Base-by-base conservation (phyloP, 768 basidiomycete genomes). In the Strobilomyces dryophilus region DNA sequence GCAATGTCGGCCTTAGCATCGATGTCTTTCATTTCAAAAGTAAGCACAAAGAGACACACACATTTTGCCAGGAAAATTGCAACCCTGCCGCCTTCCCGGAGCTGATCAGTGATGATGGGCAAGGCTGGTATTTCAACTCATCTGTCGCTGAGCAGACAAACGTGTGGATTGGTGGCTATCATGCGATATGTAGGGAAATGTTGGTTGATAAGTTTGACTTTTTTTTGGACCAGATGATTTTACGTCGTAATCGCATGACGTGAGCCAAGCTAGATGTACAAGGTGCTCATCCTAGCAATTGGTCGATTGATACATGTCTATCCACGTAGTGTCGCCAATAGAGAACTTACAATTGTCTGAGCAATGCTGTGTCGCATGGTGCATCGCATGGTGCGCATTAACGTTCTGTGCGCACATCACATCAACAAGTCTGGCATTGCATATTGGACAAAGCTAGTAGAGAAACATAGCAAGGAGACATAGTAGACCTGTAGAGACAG, bases 1-100 rank as follows among this genome's bases (percentile, higher is more conserved):
- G 47, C 11, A 18, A 49, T 10, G 56, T 69, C 12, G 61, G 66
- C 1, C 57, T 73, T 2, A 54, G 55, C 1, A 69, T 76, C 0
- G 70, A 76, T 34, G 68, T 73, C 0, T 76, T 74, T 31, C 44
- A 45, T n/a, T 45, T 45, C 18, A 45, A 45, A 2, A 32, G 1
- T 18, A 45, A 45, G 3, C 44, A 45, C 18, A 29, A 29, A 5
- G 43, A 17, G 6, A 29, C 27, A 2, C 26, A 44, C 17, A 14
- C 17, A 10, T 35, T 35, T 35, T 35, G 35, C 11, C 35, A 35
- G 6, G 35, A 35, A 35, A 12, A 35, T 17, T 35, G 35, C 35
- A 35, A 35, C 26, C 14, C 41, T 17, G 24, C 44, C 10, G 18
- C n/a, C 12, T 45, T 31, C n/a, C 44, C 18, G 0, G 44, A 45